These are phyloP conservation scores for Macrotyloma uniflorum DNA, from an alignment of 306 rosid species.

Conservation along the genomic window DNA sequence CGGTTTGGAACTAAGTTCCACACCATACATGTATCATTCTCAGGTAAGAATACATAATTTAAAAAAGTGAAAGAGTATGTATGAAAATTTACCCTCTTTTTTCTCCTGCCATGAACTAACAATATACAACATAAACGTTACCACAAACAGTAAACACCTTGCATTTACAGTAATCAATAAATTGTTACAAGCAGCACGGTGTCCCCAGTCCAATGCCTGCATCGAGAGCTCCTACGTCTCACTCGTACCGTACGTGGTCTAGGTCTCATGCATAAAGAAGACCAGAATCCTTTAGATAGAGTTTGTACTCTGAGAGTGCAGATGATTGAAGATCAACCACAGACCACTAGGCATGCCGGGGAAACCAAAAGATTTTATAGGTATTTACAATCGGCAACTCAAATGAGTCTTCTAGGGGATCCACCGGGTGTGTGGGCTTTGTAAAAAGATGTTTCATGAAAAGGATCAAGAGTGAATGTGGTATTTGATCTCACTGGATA, in stretches of 20 bases:
- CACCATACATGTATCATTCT: background rate
- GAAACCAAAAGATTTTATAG: conserved; percentile 37
- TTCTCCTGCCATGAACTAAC: conserved; percentile 39
- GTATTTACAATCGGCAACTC: conserved; percentile 57
- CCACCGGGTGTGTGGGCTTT: conserved; percentile 68
- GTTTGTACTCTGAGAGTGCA: conserved; percentile 28
- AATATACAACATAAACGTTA: conserved; percentile 45
- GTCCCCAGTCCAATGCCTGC: conserved; percentile 32
- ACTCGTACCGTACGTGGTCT: conserved; percentile 5
- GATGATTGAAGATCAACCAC: conserved; percentile 34
- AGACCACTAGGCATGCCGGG: conserved; percentile 43
- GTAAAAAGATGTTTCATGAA: conserved; percentile 52
- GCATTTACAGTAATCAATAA: conserved; percentile 49
- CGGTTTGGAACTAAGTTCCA: conserved; percentile 8
- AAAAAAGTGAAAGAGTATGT: background rate
- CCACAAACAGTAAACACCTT: conserved; percentile 43
- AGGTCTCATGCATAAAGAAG: conserved; percentile 27
- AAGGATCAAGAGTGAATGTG: conserved; percentile 59
- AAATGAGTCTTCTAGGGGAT: conserved; percentile 83
- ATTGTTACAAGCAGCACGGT: conserved; percentile 45
- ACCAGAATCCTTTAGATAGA: conserved; percentile 17
- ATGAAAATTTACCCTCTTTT: conserved; percentile 36
- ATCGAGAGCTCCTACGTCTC: conserved; percentile 16
- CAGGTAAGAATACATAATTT: background rate
- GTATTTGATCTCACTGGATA: conserved; percentile 61